Evolutionary conservation across 2,329 filamentous ascomycete genomes (phyloP).

Genomic region (Ilyonectria robusta): DNA sequence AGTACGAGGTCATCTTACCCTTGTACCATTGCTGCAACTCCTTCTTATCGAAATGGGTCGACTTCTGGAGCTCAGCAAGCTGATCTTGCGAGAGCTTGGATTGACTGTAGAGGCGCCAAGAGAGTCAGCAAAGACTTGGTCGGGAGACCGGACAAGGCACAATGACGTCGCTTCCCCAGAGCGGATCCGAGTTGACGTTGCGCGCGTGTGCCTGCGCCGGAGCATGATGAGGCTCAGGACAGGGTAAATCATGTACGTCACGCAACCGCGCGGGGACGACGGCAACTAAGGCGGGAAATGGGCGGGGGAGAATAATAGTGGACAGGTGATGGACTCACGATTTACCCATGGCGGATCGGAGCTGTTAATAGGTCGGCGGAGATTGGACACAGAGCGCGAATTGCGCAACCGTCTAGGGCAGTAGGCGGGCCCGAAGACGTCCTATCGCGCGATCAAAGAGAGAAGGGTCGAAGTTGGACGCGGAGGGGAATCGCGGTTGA

Average conservation of each 20-base stretch:
- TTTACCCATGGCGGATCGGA: conserved; percentile 62
- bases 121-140: conserved; percentile 40
- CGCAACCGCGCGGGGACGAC: conserved; percentile 5
- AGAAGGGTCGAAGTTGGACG: conserved; percentile 9
- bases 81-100: conserved; percentile 98
- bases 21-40: conserved; percentile 99
- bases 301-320: not conserved
- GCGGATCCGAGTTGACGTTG: conserved; percentile 39
- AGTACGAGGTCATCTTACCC: conserved; percentile 69
- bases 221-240: conserved; percentile 32
- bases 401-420: conserved; percentile 44
- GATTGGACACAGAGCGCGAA: conserved; percentile 41
- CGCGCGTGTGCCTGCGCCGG: conserved; percentile 34
- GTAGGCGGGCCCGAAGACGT: conserved; percentile 23
- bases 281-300: conserved; percentile 4
- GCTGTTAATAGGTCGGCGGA: conserved; percentile 31
- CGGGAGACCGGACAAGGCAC: conserved; percentile 26
- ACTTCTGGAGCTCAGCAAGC: conserved; percentile 94
- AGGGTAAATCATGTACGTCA: conserved; percentile 29
- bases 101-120: conserved; percentile 73
- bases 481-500: conserved; percentile 1
- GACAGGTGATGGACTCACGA: conserved; percentile 61
- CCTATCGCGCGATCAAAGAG: conserved; percentile 27
- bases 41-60: conserved; percentile 99
- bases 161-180: conserved; percentile 47